Evolutionary conservation across 306 rosid species (phyloP).

Genomic region (Vigna angularis): DNA sequence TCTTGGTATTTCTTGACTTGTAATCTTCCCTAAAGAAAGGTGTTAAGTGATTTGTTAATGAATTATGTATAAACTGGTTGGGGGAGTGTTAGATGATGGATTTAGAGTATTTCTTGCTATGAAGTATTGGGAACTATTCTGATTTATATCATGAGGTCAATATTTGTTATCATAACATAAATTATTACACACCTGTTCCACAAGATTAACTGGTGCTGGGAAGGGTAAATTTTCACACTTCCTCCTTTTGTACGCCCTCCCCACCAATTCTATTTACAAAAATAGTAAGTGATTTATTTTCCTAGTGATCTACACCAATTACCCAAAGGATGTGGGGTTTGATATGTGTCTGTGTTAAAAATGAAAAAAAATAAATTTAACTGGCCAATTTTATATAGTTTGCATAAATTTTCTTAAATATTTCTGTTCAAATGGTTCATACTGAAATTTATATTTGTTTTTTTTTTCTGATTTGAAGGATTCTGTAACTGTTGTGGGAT

Average conservation of each 20-base stretch:
- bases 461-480: slow-evolving; percentile 66
- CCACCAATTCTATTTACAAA: slow-evolving; percentile 3
- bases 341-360: not conserved
- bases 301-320: slow-evolving; percentile 1
- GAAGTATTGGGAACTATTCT: not conserved
- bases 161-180: slow-evolving; percentile 19
- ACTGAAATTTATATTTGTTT: slow-evolving; percentile 20
- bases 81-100: slow-evolving; percentile 17
- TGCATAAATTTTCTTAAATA: slow-evolving; percentile 18
- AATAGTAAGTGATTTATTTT: slow-evolving; percentile 33
- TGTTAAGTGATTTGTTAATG: slow-evolving; percentile 32
- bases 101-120: slow-evolving; percentile 27
- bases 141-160: slow-evolving; percentile 9
- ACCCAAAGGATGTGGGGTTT: slow-evolving; percentile 23
- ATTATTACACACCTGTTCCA: not conserved
- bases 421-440: slow-evolving; percentile 29
- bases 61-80: slow-evolving; percentile 25
- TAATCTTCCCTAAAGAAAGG: slow-evolving; percentile 27
- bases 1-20: slow-evolving; percentile 26
- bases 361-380: slow-evolving; percentile 11
- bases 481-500: slow-evolving; percentile 98
- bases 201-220: not conserved
- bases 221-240: slow-evolving; percentile 17
- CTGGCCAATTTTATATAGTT: slow-evolving; percentile 3
- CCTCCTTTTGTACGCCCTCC: slow-evolving; percentile 24